Evolutionary conservation across 1,284 basidiomycete genomes (phyloP).

Genomic region (Ustilago xerochloae): DNA sequence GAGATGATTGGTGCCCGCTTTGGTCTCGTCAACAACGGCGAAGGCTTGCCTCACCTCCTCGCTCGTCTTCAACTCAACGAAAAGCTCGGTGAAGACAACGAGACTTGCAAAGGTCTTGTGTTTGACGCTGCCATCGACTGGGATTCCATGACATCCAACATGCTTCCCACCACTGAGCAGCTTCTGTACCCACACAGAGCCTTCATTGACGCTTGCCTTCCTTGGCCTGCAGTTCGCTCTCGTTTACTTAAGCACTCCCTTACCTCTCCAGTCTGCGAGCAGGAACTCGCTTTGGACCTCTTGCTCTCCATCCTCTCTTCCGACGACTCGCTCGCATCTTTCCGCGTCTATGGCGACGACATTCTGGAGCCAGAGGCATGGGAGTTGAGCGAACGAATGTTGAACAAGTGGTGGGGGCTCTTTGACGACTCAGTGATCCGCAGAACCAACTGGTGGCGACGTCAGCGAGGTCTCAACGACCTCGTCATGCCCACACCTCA

Average conservation of each 20-base stretch:
- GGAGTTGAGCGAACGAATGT: slow-evolving; percentile 43
- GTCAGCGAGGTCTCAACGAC: slow-evolving; percentile 32
- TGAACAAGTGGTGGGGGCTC: slow-evolving; percentile 48
- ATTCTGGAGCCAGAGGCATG: slow-evolving; percentile 45
- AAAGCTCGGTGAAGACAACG: neutral
- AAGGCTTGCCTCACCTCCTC: slow-evolving; percentile 9
- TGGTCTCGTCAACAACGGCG: neutral
- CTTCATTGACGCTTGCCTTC: slow-evolving; percentile 43
- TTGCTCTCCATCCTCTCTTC: slow-evolving; percentile 26
- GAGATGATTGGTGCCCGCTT: slow-evolving; percentile 17
- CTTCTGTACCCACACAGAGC: slow-evolving; percentile 42
- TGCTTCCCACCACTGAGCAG: slow-evolving; percentile 39
- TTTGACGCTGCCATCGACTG: slow-evolving; percentile 35
- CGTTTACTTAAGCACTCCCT: slow-evolving; percentile 38
- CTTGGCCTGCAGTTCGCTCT: slow-evolving; percentile 49
- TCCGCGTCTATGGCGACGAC: slow-evolving; percentile 48
- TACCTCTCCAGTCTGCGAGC: slow-evolving; percentile 31
- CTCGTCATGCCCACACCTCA: neutral
- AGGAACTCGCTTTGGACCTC: slow-evolving; percentile 42
- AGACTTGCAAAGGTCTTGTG: slow-evolving; percentile 25
- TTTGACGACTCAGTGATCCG: slow-evolving; percentile 42
- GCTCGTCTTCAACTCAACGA: slow-evolving; percentile 28
- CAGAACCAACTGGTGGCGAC: slow-evolving; percentile 54
- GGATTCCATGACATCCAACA: slow-evolving; percentile 29
- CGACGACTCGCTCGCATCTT: slow-evolving; percentile 24